Percentiles rank a stretch among this genome's conserved stretches.
Evolutionary conservation across 306 rosid species (phyloP).

Genomic region (Cercis canadensis): DNA sequence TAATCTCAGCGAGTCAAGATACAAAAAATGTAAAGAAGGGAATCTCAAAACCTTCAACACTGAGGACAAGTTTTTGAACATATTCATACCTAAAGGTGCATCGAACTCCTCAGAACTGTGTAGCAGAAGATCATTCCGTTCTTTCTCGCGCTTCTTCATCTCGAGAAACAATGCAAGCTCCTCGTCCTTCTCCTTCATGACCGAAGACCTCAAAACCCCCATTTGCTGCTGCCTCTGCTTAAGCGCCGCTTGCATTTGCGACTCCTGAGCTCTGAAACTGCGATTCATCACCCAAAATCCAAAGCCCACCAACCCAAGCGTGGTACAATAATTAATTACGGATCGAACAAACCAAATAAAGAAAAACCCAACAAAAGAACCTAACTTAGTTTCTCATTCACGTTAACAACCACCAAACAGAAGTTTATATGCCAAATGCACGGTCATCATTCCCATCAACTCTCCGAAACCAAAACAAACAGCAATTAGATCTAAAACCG

Average conservation of each 20-base stretch:
- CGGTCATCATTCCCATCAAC: neutral
- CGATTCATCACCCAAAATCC: slow-evolving; percentile 72
- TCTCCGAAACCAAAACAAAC: slow-evolving; percentile 27
- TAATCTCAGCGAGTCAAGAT: slow-evolving; percentile 18
- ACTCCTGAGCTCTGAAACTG: slow-evolving; percentile 82
- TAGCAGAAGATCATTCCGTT: slow-evolving; percentile 80
- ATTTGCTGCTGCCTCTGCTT: slow-evolving; percentile 73
- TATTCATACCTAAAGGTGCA: slow-evolving; percentile 63
- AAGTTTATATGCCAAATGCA: slow-evolving; percentile 36
- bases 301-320: slow-evolving; percentile 38
- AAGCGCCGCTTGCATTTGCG: slow-evolving; percentile 67
- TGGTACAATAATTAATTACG: slow-evolving; percentile 28
- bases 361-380: slow-evolving; percentile 37
- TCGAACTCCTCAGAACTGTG: slow-evolving; percentile 74
- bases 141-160: slow-evolving; percentile 93
- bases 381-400: slow-evolving; percentile 33
- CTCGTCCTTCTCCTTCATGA: slow-evolving; percentile 80
- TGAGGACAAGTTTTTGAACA: neutral
- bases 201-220: slow-evolving; percentile 48
- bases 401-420: slow-evolving; percentile 38
- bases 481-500: slow-evolving; percentile 46
- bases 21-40: slow-evolving; percentile 17
- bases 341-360: slow-evolving; percentile 22
- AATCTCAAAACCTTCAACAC: slow-evolving; percentile 1
- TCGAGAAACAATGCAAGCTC: slow-evolving; percentile 86